phyloP scores from a whole-genome alignment of 495 filamentous ascomycete genomes.

The Penicillium manginii region DNA sequence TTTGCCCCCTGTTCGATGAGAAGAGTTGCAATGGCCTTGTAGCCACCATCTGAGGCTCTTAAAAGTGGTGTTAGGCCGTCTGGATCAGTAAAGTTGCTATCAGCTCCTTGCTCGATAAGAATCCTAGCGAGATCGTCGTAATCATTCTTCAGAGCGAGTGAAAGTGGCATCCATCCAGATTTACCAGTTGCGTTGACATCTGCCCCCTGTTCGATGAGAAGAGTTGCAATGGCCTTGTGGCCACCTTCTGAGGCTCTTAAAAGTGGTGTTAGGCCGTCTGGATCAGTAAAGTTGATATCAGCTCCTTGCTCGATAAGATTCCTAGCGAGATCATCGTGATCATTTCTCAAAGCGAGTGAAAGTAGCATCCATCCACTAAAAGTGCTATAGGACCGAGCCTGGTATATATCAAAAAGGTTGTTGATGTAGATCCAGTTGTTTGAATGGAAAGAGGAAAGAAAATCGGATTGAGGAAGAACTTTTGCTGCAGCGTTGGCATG shows the following conservation, averaged over 20 bases:
- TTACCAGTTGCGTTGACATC: neutral
- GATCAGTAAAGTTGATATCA: too few species aligned
- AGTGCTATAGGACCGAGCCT: too few species aligned
- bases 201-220: neutral
- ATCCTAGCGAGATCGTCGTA: neutral
- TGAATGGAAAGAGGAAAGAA: too few species aligned
- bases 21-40: neutral
- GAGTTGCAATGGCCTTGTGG: too few species aligned
- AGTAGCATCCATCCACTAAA: too few species aligned
- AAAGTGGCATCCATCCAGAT: neutral
- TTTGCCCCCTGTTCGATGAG: neutral
- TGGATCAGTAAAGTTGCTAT: neutral
- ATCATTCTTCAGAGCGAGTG: neutral
- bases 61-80: neutral
- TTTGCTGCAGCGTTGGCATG: too few species aligned
- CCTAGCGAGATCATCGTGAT: constrained; percentile 21
- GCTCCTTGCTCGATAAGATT: neutral
- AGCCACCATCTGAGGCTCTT: constrained; percentile 23
- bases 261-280: too few species aligned
- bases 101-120: constrained; percentile 5
- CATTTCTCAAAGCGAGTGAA: constrained; percentile 39
- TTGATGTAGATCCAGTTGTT: too few species aligned
- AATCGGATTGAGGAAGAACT: too few species aligned
- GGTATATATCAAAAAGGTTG: too few species aligned
- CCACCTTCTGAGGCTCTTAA: too few species aligned